A percentile compares a stretch with the other conserved stretches of the same genome.
phyloP scores from a whole-genome alignment of 345 rosid genomes.

The Tarenaya hassleriana region DNA sequence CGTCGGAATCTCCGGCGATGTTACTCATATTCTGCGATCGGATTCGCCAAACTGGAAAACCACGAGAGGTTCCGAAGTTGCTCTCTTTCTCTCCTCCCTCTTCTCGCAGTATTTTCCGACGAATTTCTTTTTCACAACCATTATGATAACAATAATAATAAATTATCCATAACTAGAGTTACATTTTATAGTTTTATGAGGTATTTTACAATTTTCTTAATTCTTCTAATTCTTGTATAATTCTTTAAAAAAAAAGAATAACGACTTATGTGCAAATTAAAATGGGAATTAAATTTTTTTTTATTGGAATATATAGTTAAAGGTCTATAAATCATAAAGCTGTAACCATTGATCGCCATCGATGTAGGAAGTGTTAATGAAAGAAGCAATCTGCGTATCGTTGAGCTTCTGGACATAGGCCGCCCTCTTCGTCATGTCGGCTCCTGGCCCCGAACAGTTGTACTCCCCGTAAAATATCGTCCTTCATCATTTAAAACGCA shows the following conservation, averaged over 20 bases:
- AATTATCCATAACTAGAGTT: no score
- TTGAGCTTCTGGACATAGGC: slow-evolving; percentile 59
- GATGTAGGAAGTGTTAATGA: slow-evolving; percentile 45
- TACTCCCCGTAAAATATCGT: slow-evolving; percentile 66
- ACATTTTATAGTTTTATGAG: no score
- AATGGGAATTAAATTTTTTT: no score
- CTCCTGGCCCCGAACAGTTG: slow-evolving; percentile 70
- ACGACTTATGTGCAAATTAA: no score
- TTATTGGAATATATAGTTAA: no score
- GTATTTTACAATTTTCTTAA: no score
- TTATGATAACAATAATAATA: no score
- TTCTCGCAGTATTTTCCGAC: slow-evolving; percentile 9
- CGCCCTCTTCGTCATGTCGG: slow-evolving; percentile 46
- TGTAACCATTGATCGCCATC: slow-evolving; percentile 82
- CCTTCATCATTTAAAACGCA: slow-evolving; percentile 41
- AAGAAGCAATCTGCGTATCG: slow-evolving; percentile 50
- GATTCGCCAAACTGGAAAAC: slow-evolving; percentile 1
- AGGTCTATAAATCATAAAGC: slow-evolving; percentile 17
- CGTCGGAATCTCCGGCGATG: no score
- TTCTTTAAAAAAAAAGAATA: no score
- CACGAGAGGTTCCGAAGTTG: neutral
- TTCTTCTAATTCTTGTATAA: no score
- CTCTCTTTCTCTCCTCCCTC: neutral
- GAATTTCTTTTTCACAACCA: no score
- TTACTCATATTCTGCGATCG: no score